Base-by-base conservation (phyloP, 352 stramenopile genomes). In the Achlya hypogyna region DNA sequence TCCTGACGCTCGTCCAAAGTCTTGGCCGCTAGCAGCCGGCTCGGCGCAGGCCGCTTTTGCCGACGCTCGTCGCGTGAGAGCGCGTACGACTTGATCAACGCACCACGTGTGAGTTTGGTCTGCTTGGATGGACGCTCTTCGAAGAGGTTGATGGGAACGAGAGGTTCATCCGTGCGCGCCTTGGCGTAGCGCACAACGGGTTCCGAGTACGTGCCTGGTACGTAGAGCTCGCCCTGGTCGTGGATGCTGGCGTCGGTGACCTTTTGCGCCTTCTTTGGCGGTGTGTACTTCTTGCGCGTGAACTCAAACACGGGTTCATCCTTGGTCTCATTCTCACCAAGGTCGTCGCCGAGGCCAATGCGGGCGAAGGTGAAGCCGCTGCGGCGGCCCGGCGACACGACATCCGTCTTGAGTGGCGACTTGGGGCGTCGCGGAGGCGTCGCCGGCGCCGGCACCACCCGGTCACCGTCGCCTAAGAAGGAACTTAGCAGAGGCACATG, bases 61-160 rank as follows among this genome's bases (percentile, higher is more conserved):
- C 60, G 45, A 5, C 60, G 45, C 28, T 67, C 60, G 56, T 67
- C 60, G 20, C 60, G 45, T n/a, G 60, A 60, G 23, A 67, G 51
- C 2, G 42, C 43, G 27, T 58, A 59, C 43, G 51, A 51, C 60
- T 67, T 67, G 27, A 67, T 67, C 42, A 67, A 34, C 3, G 28
- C 60, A 16, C 60, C 60, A 4, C 60, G 60, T 35, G 38, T 59
- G 27, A 67, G 34, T 58, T 49, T 54, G 14, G 60, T 34, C 32
- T 54, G 60, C 28, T 67, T 67, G 29, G 60, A 45, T 16, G 49
- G 49, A 23, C 38, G 40, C 27, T 67, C 60, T 49, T 49, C 43
- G 43, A 67, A 67, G n/a, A 67, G 42, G 22, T 67, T 49, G 25
- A 67, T 60, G 4, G 60, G 60, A 6, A 58, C 49, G 31, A 56